Evolutionary conservation across 139 green algal species (phyloP).

Genomic region (Raphidocelis subcapitata): DNA sequence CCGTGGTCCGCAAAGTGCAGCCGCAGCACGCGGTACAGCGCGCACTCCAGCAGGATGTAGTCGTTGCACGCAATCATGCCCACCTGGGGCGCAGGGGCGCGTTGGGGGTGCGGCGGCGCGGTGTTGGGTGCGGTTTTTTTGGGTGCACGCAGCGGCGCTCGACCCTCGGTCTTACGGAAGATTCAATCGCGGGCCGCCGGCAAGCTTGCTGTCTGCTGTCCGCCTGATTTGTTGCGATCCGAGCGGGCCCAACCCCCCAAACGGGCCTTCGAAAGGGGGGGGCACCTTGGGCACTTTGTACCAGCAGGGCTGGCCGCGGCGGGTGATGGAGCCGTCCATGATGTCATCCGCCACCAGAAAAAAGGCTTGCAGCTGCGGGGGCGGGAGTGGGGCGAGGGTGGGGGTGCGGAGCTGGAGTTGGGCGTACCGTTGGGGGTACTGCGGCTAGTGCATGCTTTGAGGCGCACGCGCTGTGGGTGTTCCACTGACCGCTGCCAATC

Average conservation of each 20-base stretch:
- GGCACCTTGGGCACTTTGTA: slow-evolving; percentile 77
- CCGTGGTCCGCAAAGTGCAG: slow-evolving; percentile 63
- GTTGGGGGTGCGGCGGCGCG: no score
- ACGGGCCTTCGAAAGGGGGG: no score
- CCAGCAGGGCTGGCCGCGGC: slow-evolving; percentile 97
- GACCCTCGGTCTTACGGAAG: no score
- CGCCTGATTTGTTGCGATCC: no score
- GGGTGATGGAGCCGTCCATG: slow-evolving; percentile 97
- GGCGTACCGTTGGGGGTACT: background rate
- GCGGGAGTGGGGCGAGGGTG: background rate
- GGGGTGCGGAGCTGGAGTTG: background rate
- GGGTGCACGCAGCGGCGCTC: no score
- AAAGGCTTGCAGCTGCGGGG: slow-evolving; percentile 91
- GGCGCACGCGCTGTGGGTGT: no score
- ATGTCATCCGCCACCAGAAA: slow-evolving; percentile 99
- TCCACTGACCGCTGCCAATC: no score
- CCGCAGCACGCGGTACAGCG: slow-evolving; percentile 92
- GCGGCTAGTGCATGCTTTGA: background rate
- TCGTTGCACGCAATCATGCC: slow-evolving; percentile 97
- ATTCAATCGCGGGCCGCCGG: no score
- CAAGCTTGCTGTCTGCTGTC: no score
- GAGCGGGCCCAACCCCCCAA: no score
- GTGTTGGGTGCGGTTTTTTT: no score
- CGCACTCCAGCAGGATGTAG: slow-evolving; percentile 94
- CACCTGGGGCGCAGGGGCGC: slow-evolving; percentile 68